These are phyloP conservation scores for Blastobotrys raffinosifermentans DNA, from an alignment of 1,139 yeast genomes.

Conservation along the genomic window DNA sequence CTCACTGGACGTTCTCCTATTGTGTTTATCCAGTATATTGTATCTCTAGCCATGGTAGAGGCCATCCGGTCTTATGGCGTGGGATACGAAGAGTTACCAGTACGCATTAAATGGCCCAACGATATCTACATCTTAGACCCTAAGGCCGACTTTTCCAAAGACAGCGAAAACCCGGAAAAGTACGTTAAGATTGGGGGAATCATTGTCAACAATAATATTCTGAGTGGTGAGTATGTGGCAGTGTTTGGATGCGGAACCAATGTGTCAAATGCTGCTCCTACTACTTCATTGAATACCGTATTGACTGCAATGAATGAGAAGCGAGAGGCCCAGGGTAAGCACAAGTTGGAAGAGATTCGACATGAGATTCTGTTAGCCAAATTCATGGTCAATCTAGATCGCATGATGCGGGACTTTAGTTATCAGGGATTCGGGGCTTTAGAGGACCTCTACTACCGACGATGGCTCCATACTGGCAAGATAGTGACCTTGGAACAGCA, in stretches of 20 bases:
- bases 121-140: conserved; percentile 57
- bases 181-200: conserved; percentile 82
- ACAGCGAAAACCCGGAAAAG: conserved; percentile 40
- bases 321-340: conserved; percentile 39
- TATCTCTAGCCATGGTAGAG: conserved; percentile 77
- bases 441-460: conserved; percentile 64
- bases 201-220: conserved; percentile 68
- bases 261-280: conserved; percentile 80
- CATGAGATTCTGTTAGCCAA: conserved; percentile 67
- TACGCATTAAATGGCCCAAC: conserved; percentile 94
- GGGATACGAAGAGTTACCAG: conserved; percentile 70
- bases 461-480: conserved; percentile 83
- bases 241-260: conserved; percentile 86
- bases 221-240: conserved; percentile 48
- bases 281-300: conserved; percentile 76
- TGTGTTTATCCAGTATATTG: conserved; percentile 81
- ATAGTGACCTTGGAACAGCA: conserved; percentile 45
- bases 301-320: conserved; percentile 49
- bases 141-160: not conserved
- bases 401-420: conserved; percentile 52
- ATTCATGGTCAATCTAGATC: conserved; percentile 59
- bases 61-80: conserved; percentile 62
- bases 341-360: conserved; percentile 38
- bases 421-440: conserved; percentile 63
- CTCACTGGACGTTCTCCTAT: conserved; percentile 35